Base-by-base conservation (phyloP, 2,329 filamentous ascomycete species). In the Xylariaceae sp. region DNA sequence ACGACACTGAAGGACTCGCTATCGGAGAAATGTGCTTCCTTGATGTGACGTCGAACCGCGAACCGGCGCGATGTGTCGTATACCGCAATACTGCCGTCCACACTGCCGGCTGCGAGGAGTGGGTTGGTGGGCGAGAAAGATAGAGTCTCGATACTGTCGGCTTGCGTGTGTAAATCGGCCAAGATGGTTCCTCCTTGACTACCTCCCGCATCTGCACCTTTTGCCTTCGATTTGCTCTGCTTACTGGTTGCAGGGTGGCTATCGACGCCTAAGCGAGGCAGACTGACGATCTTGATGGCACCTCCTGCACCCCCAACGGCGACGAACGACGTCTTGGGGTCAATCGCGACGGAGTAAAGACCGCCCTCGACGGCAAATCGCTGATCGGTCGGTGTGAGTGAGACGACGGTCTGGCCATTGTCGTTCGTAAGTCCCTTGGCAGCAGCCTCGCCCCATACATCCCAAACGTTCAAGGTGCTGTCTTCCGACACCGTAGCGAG, bases 291-390 rank as follows among this genome's bases (percentile, higher is more conserved):
- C 62, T 87, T 88, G 67, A 97, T 87, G 53, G 88, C 80, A 27
- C 94, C 94, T 49, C 86, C 89, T 1, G 90, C 91, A 52, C 94
- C 94, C 49, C 94, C 94, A 1, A 90, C 89, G 0, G 89, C 92
- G 1, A 90, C 83, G 55, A 95, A 86, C 0, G 86, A 75, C 36
- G 89, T 87, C 14, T 82, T 83, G 0, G 91, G 90, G 6, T 92
- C 86, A 56, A 96, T 75, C 15, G 89, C 90, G 33, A 96, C 81
- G 36, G 87, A 90, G 78, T 90, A 97, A 1, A 99, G 76, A 1
- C 94, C 94, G 19, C 92, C 94, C 51, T 96, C 89, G 44, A 97
- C 87, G 31, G 82, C 84, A 72, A 99, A 99, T 42, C 94, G 85
- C 73, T 95, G 89, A 70, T 99, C 94, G 12, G 82, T 77, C 0